Base-by-base conservation (phyloP, 768 basidiomycete species). In the Exsudoporus frostii region DNA sequence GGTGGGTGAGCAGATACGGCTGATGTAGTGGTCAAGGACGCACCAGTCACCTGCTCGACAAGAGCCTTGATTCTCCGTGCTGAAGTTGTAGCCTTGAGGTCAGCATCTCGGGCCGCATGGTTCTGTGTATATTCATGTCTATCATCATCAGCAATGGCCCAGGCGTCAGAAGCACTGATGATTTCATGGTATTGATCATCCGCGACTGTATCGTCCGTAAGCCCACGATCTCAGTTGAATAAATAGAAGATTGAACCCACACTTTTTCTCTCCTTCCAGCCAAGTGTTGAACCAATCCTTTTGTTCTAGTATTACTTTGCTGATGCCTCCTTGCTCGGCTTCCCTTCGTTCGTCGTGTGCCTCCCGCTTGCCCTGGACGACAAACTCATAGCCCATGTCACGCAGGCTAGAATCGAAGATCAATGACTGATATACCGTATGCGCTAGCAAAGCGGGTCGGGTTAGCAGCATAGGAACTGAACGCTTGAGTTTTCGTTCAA, bases 401-500 rank as follows among this genome's bases (percentile, higher is more conserved):
- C 75, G 71, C 34, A 98, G 64, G 20, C 84, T 77, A 25, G 85
- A 82, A 69, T 99, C 97, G 59, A 98, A 99, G 0, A 85, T 70
- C 4, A 98, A 74, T 0, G 94, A 83, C 68, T 98, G 92, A 66
- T 96, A 96, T 44, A 98, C 88, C 1, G 94, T 98, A 64, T 99
- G 96, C 2, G 97, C 97, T 7, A 99, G 76, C 20, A 98, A 72
- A 0, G 93, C 83, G 0, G 97, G 90, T 58, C 86, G 84, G 2
- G 82, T 72, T 5, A 98, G 72, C 11, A 98, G 71, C 19, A 79
- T 66, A 0, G 93, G 90, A 33, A 94, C 75, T 0, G 90, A 86
- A 41, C 81, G 83, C 38, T 76, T 79, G 13, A 98, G 74, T 62
- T 98, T 92, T 29, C 84, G 79, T 7, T 85, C 75, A 4, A 95